Base-by-base conservation (phyloP, 1,139 yeast species). In the Nakaseomyces sp. region DNA sequence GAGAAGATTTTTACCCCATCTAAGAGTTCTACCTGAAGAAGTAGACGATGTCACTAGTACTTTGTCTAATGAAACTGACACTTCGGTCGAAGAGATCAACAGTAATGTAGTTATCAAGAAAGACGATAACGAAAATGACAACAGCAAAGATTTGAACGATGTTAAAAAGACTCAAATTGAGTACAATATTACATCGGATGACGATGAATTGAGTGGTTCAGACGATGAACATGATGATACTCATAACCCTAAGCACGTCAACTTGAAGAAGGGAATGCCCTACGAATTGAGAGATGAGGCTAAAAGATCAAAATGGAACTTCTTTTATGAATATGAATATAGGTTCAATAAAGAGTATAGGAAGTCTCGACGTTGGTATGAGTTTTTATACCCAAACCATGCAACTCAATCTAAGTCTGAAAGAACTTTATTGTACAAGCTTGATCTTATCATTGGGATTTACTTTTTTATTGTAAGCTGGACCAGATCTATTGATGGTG, bases 401-500 rank as follows among this genome's bases (percentile, higher is more conserved):
- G 56, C 75, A 62, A 50, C 70, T 56, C 58, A 81, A 49, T 69
- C 82, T 1, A 71, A 72, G 2, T 79, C 71, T n/a, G 77, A 76
- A 66, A 60, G 73, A 53, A 63, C 56, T 39, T 66, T 82, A 42
- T 67, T 83, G 41, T 60, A 74, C 58, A 83, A 83, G 57, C 63
- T 82, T 42, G 93, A 82, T 55, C 46, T 80, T 12, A 56, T 79
- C 37, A 66, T 82, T 50, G 74, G 82, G 4, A 63, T 77, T 31
- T 81, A 77, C 58, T 72, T 82, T 26, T 68, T 80, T 52, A 64
- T 78, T 64, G 76, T 80, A 17, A 81, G 79, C 60, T 82, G 85
- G 83, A 79, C 78, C 42, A 81, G 81, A 56, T 78, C 77, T 45
- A 65, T 82, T 43, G 88, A 81, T 58, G 74, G 73, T 47, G 69